Evolutionary conservation across 352 stramenopile genomes (phyloP).

Genomic region (Phytophthora sojae): DNA sequence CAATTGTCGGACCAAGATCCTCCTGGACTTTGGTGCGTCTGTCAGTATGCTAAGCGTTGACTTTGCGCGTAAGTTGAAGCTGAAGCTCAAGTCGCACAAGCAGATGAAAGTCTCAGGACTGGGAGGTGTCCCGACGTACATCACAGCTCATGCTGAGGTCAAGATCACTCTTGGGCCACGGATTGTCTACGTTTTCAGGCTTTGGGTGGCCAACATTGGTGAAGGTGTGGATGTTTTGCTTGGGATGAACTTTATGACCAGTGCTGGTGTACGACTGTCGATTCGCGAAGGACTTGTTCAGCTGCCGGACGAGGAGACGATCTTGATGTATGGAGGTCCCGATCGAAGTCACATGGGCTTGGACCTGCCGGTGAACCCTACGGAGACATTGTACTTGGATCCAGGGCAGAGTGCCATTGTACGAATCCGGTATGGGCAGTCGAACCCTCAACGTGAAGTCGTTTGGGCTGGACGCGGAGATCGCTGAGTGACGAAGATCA

Average conservation of each 20-base stretch:
- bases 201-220: not conserved
- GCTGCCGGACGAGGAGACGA: not conserved
- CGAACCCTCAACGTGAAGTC: not conserved
- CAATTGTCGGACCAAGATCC: conserved; percentile 1
- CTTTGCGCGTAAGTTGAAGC: conserved; percentile 14
- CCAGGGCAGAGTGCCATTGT: not conserved
- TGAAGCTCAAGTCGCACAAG: conserved; percentile 1
- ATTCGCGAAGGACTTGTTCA: not conserved
- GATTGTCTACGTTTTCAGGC: not conserved
- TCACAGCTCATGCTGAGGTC: conserved; percentile 1
- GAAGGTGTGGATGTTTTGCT: not conserved
- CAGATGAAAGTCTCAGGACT: conserved; percentile 13
- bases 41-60: conserved; percentile 11
- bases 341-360: not conserved
- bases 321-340: not conserved
- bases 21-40: conserved; percentile 5
- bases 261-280: not conserved
- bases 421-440: not conserved
- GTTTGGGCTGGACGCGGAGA: not conserved
- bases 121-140: conserved; percentile 11
- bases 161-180: conserved; percentile 12
- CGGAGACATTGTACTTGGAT: not conserved
- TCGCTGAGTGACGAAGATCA: conserved; percentile 8
- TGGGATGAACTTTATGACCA: not conserved
- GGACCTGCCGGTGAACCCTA: not conserved